These are phyloP conservation scores for Xylaria sp. DNA, from an alignment of 2,329 filamentous ascomycete species.

Conservation along the genomic window DNA sequence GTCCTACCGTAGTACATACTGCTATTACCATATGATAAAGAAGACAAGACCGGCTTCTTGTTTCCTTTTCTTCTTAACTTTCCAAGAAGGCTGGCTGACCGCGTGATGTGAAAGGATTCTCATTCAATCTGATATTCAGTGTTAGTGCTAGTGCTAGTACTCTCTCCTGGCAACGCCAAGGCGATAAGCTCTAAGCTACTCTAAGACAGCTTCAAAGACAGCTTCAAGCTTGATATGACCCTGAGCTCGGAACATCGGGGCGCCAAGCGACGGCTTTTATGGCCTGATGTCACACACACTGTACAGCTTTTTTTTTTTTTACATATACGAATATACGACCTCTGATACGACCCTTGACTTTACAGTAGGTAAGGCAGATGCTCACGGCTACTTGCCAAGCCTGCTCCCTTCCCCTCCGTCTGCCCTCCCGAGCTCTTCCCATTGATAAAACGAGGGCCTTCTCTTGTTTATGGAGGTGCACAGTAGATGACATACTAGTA, in stretches of 20 bases:
- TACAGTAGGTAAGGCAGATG: not conserved
- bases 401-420: not conserved
- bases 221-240: slow-evolving; percentile 2
- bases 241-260: slow-evolving; percentile 11
- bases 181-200: not conserved
- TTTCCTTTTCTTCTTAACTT: not conserved
- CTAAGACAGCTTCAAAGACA: slow-evolving; percentile 11
- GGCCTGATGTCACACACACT: slow-evolving; percentile 9
- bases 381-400: not conserved
- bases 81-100: not conserved
- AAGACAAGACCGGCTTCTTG: slow-evolving; percentile 1
- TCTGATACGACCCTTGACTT: not conserved
- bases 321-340: not conserved
- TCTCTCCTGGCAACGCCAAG: not conserved
- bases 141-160: not conserved
- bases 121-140: not conserved
- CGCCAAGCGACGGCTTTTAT: slow-evolving; percentile 19
- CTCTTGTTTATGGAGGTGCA: not conserved
- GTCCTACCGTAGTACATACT: not conserved
- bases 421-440: not conserved
- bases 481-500: not conserved
- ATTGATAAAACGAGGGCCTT: not conserved
- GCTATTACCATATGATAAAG: not conserved
- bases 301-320: not conserved
- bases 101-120: not conserved